Base-by-base conservation (phyloP, 2,329 filamentous ascomycete genomes). In the Tolypocladium pustulatum region DNA sequence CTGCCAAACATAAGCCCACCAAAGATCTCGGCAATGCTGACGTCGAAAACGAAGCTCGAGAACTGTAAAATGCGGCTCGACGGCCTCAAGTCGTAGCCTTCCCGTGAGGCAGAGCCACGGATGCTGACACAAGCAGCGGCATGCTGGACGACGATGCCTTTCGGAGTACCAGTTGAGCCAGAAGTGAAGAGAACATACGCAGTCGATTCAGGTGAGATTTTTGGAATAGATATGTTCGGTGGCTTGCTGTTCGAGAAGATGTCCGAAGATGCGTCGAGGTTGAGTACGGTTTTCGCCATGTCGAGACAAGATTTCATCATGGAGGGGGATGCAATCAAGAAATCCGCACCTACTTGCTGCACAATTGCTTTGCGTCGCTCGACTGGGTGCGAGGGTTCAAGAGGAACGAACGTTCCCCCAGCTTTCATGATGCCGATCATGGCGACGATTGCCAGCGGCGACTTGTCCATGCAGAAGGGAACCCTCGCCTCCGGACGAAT, bases 121-220 rank as follows among this genome's bases (percentile, higher is more conserved):
- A 78, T 76, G 3, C 77, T 76, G 0, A 81, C 81, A 1, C 79
- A 79, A 10, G 85, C 73, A 2, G 81, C 76, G 0, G 70, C 71
- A 64, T 88, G 85, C 41, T 68, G 61, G 4, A 69, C 58, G 4
- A 68, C 54, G 6, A 64, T 62, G 4, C 66, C 68, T n/a, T 70
- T 70, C 2, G 66, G 67, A 12, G 59, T 59, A 0, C 68, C 68
- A 0, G 68, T 68, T 1, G 60, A 65, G 7, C 68, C 68, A 0
- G 67, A 70, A 0, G 68, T 70, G 43, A 67, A 70, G 15, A 70
- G 57, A 1, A 68, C 55, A 36, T 66, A 70, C 0, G 65, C 66
- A 0, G 62, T 55, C 1, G 34, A 20, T 32, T 43, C 13, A 17
- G 54, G 25, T 20, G 27, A 55, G 25, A 43, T 38, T 6, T 12